Conservation (phyloP, 2,329 filamentous ascomycete genomes). For the Dactylellina sp. region DNA sequence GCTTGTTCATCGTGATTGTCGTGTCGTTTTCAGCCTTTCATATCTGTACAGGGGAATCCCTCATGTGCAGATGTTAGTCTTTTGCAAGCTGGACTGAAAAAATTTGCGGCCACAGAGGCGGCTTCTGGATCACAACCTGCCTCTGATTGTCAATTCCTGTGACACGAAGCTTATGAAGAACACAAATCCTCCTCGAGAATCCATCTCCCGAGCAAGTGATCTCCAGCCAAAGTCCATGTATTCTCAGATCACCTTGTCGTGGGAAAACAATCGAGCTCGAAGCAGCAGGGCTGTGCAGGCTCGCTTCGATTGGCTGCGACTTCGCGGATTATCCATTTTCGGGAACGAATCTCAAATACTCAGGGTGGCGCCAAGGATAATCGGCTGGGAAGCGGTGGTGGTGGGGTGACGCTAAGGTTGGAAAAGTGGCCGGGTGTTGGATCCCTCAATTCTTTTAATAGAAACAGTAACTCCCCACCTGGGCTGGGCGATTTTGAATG, state of each 20-base stretch:
- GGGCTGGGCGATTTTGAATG: constrained; percentile 6
- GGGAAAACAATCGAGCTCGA: not conserved
- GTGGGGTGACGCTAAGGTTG: not conserved
- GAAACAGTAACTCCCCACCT: constrained; percentile 7
- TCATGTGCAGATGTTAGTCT: not conserved
- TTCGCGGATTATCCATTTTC: constrained; percentile 10
- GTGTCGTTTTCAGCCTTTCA: constrained; percentile 14
- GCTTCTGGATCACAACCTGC: not conserved
- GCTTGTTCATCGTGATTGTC: not conserved
- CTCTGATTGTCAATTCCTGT: not conserved
- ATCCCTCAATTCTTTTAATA: constrained; percentile 32
- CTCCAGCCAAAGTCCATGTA: not conserved
- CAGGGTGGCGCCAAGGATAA: constrained; percentile 21
- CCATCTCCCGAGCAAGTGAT: not conserved
- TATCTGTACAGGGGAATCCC: not conserved
- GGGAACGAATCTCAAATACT: constrained; percentile 27
- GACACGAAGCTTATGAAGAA: not conserved
- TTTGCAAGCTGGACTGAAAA: not conserved
- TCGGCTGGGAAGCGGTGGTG: not conserved
- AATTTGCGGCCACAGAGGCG: not conserved
- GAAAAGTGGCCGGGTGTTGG: constrained; percentile 15
- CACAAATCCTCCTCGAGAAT: not conserved
- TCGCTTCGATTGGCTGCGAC: not conserved
- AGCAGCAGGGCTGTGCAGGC: constrained; percentile 14
- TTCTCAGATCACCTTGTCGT: not conserved